These are phyloP conservation scores for Blastomyces gilchristii DNA, from an alignment of 2,329 filamentous ascomycete species.

Conservation along the genomic window DNA sequence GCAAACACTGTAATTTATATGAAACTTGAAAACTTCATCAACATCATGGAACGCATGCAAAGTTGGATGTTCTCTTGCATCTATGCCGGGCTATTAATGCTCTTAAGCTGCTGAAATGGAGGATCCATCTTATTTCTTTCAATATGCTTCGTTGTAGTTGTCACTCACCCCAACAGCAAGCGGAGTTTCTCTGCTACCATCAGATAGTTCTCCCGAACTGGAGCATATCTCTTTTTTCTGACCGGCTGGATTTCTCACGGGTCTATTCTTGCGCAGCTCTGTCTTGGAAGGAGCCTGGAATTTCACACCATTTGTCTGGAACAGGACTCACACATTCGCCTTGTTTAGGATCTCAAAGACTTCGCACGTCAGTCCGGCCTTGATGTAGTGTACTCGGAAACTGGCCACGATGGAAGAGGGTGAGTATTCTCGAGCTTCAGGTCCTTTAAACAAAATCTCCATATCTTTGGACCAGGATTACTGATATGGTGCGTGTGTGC, in stretches of 20 bases:
- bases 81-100: not conserved
- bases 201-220: not conserved
- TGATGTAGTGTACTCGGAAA: constrained; percentile 97
- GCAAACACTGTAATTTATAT: not conserved
- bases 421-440: constrained; percentile 39
- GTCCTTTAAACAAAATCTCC: not conserved
- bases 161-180: not conserved
- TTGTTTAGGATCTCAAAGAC: constrained; percentile 97
- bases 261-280: not conserved
- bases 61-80: not conserved
- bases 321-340: constrained; percentile 66
- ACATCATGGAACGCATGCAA: not conserved
- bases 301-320: constrained; percentile 31
- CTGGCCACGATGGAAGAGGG: constrained; percentile 83
- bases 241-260: constrained; percentile 6
- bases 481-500: not conserved
- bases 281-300: constrained; percentile 1
- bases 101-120: not conserved
- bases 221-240: constrained; percentile 15
- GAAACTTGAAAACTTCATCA: not conserved
- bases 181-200: not conserved
- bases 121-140: not conserved
- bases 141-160: no score
- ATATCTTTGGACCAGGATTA: not conserved
- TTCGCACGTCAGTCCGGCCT: constrained; percentile 94